Evolutionary conservation across 148 eudicot genomes (phyloP), one percentile per base, ranked within the genome.

Genomic region (Nepenthes gracilis): DNA sequence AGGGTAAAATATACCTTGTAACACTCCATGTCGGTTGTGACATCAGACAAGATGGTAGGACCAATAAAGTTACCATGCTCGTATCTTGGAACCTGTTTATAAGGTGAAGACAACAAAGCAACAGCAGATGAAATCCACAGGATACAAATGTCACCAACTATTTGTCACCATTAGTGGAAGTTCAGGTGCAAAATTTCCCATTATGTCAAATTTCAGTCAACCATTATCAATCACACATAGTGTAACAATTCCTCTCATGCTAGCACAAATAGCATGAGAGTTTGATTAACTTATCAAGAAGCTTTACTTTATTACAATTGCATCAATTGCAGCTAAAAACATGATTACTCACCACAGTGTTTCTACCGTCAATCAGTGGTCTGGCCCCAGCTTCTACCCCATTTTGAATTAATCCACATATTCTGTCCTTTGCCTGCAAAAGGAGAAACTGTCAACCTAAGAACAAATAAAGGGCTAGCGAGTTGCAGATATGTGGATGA

Each of bases 11-110:
- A 36, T 77, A 93, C 99, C 96, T 89, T 84, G 70, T 89, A 93
- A 57, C 99, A 94, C 68, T 94, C 95, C 97, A 94, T 94, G 70
- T 86, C 95, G 37, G 85, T 37, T 9, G 86, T 89, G 60, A 94
- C 93, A 80, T 72, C 90, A 62, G 92, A 75, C 70, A 94, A 80
- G 71, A 94, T 72, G 58, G 97, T 94, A 37, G 99, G 99, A 61
- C 99, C 97, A 15, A 94, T 55, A 63, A 94, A 94, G 80, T 89
- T 94, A 6, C 99, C 99, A 62, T 74, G 76, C 66, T 94, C 99
- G 69, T 86, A 89, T 77, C 92, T 90, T 43, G 92, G 92, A 73
- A 89, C 97, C 97, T 90, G 60, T 69, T 66, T 47, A 57, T 55
- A 63, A 5, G 33, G 11, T 55, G 4, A 51, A 12, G 58, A 40